A percentile compares a stretch with the other conserved stretches of the same genome.
phyloP scores from a whole-genome alignment of 2,329 filamentous ascomycete genomes.

The Hyphodiscus sp. region DNA sequence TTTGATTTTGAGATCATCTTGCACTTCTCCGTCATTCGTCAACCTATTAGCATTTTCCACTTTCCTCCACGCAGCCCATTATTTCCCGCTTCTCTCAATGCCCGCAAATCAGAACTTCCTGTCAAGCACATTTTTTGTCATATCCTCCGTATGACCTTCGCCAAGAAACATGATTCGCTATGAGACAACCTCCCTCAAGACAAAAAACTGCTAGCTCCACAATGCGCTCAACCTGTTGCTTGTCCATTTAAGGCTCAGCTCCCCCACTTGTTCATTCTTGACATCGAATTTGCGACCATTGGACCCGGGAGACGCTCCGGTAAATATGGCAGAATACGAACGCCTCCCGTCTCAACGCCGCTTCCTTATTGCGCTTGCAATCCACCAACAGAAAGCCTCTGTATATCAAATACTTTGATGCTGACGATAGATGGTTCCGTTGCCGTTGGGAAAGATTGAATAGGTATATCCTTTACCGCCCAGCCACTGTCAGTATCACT shows the following conservation, averaged over 20 bases:
- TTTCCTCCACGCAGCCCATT: neutral
- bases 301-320: neutral
- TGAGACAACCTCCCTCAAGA: neutral
- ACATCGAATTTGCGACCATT: neutral
- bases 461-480: constrained; percentile 22
- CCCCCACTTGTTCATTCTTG: neutral
- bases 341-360: constrained; percentile 7
- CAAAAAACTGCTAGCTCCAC: constrained; percentile 1
- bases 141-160: constrained; percentile 3
- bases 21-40: constrained; percentile 5
- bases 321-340: neutral
- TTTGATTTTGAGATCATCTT: constrained; percentile 1
- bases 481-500: constrained; percentile 26
- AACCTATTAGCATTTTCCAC: neutral
- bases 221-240: constrained; percentile 4
- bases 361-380: constrained; percentile 8
- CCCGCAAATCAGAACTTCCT: constrained; percentile 3
- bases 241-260: neutral
- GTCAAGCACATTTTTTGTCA: neutral
- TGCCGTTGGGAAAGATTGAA: constrained; percentile 15
- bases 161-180: constrained; percentile 11
- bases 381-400: constrained; percentile 11
- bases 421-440: constrained; percentile 18
- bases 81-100: neutral
- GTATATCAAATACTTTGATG: constrained; percentile 13